phyloP scores from a whole-genome alignment of 768 basidiomycete genomes.

The Heimioporus sp. region DNA sequence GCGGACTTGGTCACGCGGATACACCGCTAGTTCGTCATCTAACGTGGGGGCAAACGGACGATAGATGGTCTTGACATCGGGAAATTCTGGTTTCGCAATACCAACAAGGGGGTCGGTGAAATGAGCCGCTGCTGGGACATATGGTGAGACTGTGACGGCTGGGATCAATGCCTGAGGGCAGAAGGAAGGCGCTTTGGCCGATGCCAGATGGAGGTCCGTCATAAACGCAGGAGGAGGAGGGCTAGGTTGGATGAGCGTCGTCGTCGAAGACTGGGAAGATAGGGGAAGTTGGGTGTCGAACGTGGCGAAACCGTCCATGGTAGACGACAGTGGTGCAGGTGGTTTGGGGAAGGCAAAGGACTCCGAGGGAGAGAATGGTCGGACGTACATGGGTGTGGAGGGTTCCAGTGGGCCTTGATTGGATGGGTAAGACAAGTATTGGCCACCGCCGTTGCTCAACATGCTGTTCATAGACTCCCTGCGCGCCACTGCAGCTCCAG shows the following conservation, averaged over 20 bases:
- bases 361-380: slow-evolving; percentile 66
- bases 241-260: slow-evolving; percentile 17
- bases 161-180: slow-evolving; percentile 4
- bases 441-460: slow-evolving; percentile 35
- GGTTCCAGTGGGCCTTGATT: slow-evolving; percentile 16
- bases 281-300: not conserved
- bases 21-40: slow-evolving; percentile 58
- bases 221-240: slow-evolving; percentile 16
- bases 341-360: slow-evolving; percentile 70
- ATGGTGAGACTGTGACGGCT: not conserved
- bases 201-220: slow-evolving; percentile 12
- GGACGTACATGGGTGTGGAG: slow-evolving; percentile 58
- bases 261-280: slow-evolving; percentile 13
- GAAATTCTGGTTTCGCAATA: slow-evolving; percentile 30
- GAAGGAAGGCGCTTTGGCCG: slow-evolving; percentile 10
- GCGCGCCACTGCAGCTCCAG: slow-evolving; percentile 25
- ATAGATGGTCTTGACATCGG: slow-evolving; percentile 46
- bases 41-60: slow-evolving; percentile 57
- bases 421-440: slow-evolving; percentile 16
- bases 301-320: not conserved
- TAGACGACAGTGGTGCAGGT: slow-evolving; percentile 27
- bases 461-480: slow-evolving; percentile 41
- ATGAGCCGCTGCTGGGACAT: slow-evolving; percentile 8
- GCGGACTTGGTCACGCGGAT: slow-evolving; percentile 49
- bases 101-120: slow-evolving; percentile 36